Conservation (phyloP, 257 asterid genomes). For the Petunia secreta region DNA sequence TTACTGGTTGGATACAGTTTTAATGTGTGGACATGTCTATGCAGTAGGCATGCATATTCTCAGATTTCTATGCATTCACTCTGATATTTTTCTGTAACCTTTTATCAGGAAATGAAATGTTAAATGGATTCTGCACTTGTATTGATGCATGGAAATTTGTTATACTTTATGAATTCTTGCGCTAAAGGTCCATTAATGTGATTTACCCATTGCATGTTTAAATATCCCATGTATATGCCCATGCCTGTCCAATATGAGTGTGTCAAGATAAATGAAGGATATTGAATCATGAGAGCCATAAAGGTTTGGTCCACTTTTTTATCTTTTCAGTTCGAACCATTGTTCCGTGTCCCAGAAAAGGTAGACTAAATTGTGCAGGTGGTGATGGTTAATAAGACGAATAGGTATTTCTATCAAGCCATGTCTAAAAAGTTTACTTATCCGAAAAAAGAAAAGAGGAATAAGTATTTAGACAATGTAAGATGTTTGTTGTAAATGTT, state of each 20-base stretch:
- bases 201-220: not conserved
- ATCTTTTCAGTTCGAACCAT: not conserved
- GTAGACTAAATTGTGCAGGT: not conserved
- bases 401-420: no score
- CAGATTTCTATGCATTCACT: no score
- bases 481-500: no score
- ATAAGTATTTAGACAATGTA: no score
- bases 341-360: not conserved
- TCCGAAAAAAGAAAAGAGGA: no score
- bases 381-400: no score
- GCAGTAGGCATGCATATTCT: no score
- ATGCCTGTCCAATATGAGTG: conserved; percentile 7
- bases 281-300: not conserved
- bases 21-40: no score
- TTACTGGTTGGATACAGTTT: no score
- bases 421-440: no score
- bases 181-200: not conserved
- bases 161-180: not conserved
- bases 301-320: not conserved
- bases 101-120: not conserved
- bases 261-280: not conserved
- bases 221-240: not conserved
- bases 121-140: not conserved
- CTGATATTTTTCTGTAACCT: not conserved
- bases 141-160: not conserved